These are phyloP conservation scores for Endocalyx cinctus DNA, from an alignment of 2,329 filamentous ascomycete species.

Conservation along the genomic window DNA sequence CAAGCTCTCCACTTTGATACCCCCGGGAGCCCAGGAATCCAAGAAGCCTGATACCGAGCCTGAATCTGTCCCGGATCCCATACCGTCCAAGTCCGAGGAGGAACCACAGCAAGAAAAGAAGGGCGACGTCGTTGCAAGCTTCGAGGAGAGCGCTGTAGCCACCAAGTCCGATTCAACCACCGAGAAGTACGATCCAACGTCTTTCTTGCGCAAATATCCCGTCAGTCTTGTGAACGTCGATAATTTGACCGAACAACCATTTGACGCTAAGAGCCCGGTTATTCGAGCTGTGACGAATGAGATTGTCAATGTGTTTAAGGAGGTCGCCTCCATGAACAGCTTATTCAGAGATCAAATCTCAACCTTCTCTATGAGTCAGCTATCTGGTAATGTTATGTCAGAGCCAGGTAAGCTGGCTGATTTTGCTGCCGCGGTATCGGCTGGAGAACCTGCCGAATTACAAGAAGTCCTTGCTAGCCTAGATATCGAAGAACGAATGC, in stretches of 20 bases:
- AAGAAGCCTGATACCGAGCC: constrained; percentile 49
- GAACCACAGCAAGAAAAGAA: constrained; percentile 61
- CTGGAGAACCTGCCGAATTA: constrained; percentile 83
- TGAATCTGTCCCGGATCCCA: constrained; percentile 51
- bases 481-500: constrained; percentile 87
- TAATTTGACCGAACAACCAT: constrained; percentile 82
- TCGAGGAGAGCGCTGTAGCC: constrained; percentile 75
- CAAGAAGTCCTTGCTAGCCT: constrained; percentile 87
- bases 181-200: constrained; percentile 75
- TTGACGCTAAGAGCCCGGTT: constrained; percentile 83
- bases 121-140: constrained; percentile 94
- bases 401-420: constrained; percentile 94
- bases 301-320: constrained; percentile 98
- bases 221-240: constrained; percentile 95
- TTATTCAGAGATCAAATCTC: constrained; percentile 97
- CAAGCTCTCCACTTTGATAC: constrained; percentile 77
- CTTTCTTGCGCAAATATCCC: constrained; percentile 84
- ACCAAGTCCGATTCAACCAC: constrained; percentile 45
- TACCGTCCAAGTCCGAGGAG: constrained; percentile 53
- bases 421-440: constrained; percentile 95
- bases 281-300: constrained; percentile 93
- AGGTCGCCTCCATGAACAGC: constrained; percentile 88
- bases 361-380: constrained; percentile 93
- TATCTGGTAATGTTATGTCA: constrained; percentile 88
- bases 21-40: constrained; percentile 52